phyloP scores from a whole-genome alignment of 805 yeast genomes.

The Jamesozyma rosinii region DNA sequence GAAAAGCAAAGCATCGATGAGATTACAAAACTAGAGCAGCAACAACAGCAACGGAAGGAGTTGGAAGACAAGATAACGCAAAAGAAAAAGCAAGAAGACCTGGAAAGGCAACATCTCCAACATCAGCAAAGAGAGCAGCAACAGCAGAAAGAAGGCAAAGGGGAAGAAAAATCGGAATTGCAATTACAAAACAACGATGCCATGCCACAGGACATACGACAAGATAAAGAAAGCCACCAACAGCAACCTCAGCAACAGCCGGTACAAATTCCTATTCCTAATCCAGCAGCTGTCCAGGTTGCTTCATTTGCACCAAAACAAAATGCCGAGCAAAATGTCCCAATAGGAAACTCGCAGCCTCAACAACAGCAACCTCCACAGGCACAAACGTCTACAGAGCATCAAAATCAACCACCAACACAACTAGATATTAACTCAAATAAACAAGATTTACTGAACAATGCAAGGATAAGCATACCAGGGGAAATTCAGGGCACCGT shows the following conservation, averaged over 20 bases:
- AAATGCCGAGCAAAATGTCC: neutral
- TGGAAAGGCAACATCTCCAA: conserved; percentile 1
- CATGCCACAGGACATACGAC: neutral
- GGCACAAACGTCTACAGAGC: conserved; percentile 6
- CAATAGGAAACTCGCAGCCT: neutral
- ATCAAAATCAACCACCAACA: conserved; percentile 9
- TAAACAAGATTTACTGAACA: neutral
- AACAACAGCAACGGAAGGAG: neutral
- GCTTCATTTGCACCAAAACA: conserved; percentile 5
- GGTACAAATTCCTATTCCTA: conserved; percentile 1
- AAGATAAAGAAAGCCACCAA: too few species aligned
- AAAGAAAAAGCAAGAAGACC: conserved; percentile 4
- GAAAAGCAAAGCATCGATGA: neutral
- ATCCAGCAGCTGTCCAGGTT: conserved; percentile 5
- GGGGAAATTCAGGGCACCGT: neutral
- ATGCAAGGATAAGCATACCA: neutral
- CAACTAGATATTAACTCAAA: neutral
- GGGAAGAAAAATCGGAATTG: neutral
- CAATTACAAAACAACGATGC: neutral
- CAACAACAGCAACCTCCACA: neutral
- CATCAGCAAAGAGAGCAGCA: conserved; percentile 1
- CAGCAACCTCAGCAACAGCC: conserved; percentile 1
- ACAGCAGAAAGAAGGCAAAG: conserved; percentile 3
- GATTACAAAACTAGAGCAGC: neutral
- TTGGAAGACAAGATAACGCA: conserved; percentile 1